Evolutionary conservation across 2,329 filamentous ascomycete species (phyloP), one percentile per base, ranked within the genome.

Genomic region (Fusarium sulawesiense): DNA sequence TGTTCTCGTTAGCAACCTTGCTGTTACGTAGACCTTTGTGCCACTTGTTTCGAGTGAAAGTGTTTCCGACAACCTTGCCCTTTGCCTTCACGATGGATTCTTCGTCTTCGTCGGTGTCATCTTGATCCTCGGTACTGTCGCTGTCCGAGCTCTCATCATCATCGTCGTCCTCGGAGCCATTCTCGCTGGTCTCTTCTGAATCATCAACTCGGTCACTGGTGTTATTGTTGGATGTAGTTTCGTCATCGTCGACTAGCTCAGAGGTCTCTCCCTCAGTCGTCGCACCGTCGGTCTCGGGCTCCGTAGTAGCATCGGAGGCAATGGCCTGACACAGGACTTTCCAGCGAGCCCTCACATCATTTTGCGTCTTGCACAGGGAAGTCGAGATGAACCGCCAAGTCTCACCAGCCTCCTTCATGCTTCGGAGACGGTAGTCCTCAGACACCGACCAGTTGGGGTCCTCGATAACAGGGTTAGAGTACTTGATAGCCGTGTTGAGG

Each of bases 341-440:
- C 78, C 78, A 82, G 6, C 79, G 78, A 21, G 71, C 66, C 57
- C 74, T 76, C 32, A 75, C 73, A 4, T 80, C 76, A 9, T 67
- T 71, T 57, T 77, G 80, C 29, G 46, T 44, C 9, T 70, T 73
- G n/a, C 70, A 60, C 5, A 82, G 73, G 2, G 72, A 70, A 4
- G 46, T 48, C 6, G 72, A 66, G 27, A 82, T 80, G 13, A 75
- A 74, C 1, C 60, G 60, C 80, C 79, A 82, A 4, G 75, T 68
- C 10, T 74, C 58, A 2, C 66, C 64, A 1, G 71, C 71, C 30
- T 76, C 74, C 58, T 80, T 82, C 78, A 82, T 79, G 40, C 75
- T 73, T 4, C 74, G 60, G 9, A 82, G 75, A 6, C 79, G 64
- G 13, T 67, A 64, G 51, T 82, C 79, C 27, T 82, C 76, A 1